Percentiles rank a stretch among this genome's conserved stretches.
phyloP scores from a whole-genome alignment of 345 rosid genomes.

The Gynandropsis gynandra region DNA sequence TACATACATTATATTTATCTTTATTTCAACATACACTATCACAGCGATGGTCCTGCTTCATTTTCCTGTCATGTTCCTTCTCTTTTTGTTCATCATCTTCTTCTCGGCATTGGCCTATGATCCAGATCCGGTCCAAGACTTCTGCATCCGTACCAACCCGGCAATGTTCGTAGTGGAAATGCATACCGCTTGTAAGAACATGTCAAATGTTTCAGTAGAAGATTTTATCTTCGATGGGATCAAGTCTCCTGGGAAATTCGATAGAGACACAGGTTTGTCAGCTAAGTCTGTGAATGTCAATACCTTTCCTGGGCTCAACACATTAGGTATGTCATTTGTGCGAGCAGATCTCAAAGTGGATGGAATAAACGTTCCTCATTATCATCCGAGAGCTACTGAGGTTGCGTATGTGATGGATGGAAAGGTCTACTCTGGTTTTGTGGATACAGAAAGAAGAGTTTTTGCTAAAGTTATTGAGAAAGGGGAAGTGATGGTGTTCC shows the following conservation, averaged over 20 bases:
- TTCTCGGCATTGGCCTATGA: constrained; percentile 35
- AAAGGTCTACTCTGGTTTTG: constrained; percentile 53
- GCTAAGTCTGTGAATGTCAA: constrained; percentile 45
- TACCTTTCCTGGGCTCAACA: constrained; percentile 52
- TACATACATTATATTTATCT: no score
- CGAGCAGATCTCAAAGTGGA: constrained; percentile 48
- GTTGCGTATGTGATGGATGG: constrained; percentile 44
- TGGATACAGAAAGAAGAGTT: constrained; percentile 39
- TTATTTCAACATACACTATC: no score
- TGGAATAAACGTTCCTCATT: constrained; percentile 55
- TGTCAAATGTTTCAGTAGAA: constrained; percentile 38
- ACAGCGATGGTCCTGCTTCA: no score
- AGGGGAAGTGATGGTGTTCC: constrained; percentile 70
- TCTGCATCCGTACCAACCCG: constrained; percentile 32
- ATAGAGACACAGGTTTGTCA: constrained; percentile 35
- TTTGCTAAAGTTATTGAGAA: constrained; percentile 52
- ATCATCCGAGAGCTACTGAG: constrained; percentile 64
- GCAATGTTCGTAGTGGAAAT: no score
- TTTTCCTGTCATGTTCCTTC: not conserved
- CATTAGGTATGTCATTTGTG: constrained; percentile 47
- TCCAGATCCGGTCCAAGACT: constrained; percentile 57
- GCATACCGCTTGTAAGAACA: constrained; percentile 36
- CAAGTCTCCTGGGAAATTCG: constrained; percentile 32
- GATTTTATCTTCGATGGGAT: constrained; percentile 50
- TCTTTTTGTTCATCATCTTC: constrained; percentile 7